Conservation (phyloP, 495 filamentous ascomycete species). For the Penicillium argentinense region DNA sequence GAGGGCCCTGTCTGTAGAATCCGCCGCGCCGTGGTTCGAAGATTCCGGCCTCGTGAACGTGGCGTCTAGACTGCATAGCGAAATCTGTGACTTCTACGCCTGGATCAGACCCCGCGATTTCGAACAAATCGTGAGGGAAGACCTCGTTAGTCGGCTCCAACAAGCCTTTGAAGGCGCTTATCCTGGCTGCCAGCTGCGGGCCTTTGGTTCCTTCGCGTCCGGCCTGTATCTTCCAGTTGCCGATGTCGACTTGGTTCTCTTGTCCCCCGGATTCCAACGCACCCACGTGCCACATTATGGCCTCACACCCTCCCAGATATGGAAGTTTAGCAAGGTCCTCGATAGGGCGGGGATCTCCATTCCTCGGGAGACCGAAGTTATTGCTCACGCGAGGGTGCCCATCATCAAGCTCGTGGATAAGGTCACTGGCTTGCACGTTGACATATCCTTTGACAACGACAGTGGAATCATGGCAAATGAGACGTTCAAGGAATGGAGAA, state of each 20-base stretch:
- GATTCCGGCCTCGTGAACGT: slow-evolving; percentile 31
- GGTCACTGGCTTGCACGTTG: slow-evolving; percentile 72
- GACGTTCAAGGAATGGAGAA: slow-evolving; percentile 78
- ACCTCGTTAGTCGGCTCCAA: slow-evolving; percentile 67
- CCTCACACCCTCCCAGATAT: slow-evolving; percentile 45
- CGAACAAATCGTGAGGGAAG: slow-evolving; percentile 70
- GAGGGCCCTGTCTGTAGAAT: slow-evolving; percentile 41
- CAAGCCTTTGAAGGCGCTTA: slow-evolving; percentile 50
- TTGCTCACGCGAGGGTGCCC: slow-evolving; percentile 78
- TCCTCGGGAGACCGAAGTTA: slow-evolving; percentile 56
- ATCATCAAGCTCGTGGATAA: slow-evolving; percentile 86
- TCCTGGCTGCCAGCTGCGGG: slow-evolving; percentile 56
- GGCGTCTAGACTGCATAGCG: slow-evolving; percentile 68
- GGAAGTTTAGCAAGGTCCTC: slow-evolving; percentile 54
- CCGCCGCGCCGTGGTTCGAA: slow-evolving; percentile 62
- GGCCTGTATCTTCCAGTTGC: slow-evolving; percentile 87
- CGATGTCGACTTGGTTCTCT: slow-evolving; percentile 90
- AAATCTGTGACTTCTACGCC: slow-evolving; percentile 82
- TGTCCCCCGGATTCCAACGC: slow-evolving; percentile 61
- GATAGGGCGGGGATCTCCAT: slow-evolving; percentile 47
- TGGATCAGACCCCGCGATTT: slow-evolving; percentile 74
- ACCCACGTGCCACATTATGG: slow-evolving; percentile 43
- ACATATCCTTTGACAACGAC: slow-evolving; percentile 91
- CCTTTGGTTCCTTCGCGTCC: slow-evolving; percentile 90
- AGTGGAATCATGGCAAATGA: slow-evolving; percentile 74